Evolutionary conservation across 1,284 basidiomycete species (phyloP), one percentile per base, ranked within the genome.

Genomic region (Coniophora puteana): DNA sequence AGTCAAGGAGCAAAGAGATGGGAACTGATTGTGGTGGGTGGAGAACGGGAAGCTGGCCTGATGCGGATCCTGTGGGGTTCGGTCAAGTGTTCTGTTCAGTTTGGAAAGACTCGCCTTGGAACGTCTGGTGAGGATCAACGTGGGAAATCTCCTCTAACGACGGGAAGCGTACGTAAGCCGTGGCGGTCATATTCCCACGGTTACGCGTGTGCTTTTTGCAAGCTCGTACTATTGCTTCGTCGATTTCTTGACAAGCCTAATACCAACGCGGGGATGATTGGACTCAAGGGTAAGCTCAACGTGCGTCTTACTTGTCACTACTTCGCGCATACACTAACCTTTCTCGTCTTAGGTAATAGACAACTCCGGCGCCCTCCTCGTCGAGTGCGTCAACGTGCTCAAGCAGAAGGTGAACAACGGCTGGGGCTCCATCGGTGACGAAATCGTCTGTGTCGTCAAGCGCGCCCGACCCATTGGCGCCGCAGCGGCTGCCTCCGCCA

Each of bases 381-480:
- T 95, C 29, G 95, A 98, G 71, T 96, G 94, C 58, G 92, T 99
- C 63, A 97, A 99, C 62, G 84, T 99, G 17, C 75, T 98, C 46
- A 96, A 97, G 67, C 85, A 91, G 66, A 98, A 97, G 68, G 90
- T 91, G 69, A 76, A 92, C 78, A 77, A 90, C 69, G 78, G 96
- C 59, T 82, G 76, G 75, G 85, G 82, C 43, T 72, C 74, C 28
- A 78, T 85, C 49, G 95, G 95, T 35, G 96, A 99, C 69, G 95
- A 98, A 66, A 93, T 98, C 47, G 93, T 97, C 47, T 94, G 93
- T 45, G 94, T 99, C 44, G 84, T 99, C 51, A 91, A 96, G 62
- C 83, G 84, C 50, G 95, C 96, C 4, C 80, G 93, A 12, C 92
- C 94, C 4, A 74, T 98, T 26, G 74, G 81, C 10, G 73, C 77